Percentiles rank a stretch among this genome's conserved stretches.
These are phyloP conservation scores for Globisporangium parvum DNA, from an alignment of 352 stramenopile species.

Conservation along the genomic window DNA sequence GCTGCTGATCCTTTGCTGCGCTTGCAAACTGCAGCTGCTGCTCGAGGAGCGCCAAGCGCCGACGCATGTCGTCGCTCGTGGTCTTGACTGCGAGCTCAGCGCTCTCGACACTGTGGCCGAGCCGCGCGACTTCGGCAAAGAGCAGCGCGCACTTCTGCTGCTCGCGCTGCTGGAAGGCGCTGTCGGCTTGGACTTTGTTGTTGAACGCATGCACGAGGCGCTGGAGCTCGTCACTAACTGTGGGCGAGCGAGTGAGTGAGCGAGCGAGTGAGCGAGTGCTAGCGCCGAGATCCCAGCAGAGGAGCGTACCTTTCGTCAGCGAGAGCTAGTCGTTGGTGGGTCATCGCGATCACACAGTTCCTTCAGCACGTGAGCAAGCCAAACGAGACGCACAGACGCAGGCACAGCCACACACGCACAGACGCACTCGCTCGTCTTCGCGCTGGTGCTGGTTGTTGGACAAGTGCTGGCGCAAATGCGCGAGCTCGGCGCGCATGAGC, in stretches of 20 bases:
- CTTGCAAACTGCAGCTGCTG: slow-evolving; percentile 28
- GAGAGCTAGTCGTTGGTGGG: slow-evolving; percentile 9
- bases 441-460: slow-evolving; percentile 55
- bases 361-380: not conserved
- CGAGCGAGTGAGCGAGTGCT: too few species aligned
- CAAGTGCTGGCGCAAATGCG: slow-evolving; percentile 41
- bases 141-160: slow-evolving; percentile 65
- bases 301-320: slow-evolving; percentile 20
- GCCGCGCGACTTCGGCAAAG: slow-evolving; percentile 53
- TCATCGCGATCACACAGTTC: not conserved
- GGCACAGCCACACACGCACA: not conserved
- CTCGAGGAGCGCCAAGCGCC: slow-evolving; percentile 38
- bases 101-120: slow-evolving; percentile 43
- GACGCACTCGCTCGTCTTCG: slow-evolving; percentile 45
- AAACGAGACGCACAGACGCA: slow-evolving; percentile 5
- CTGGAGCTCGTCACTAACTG: slow-evolving; percentile 52
- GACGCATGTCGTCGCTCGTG: slow-evolving; percentile 26
- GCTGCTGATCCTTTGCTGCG: slow-evolving; percentile 16
- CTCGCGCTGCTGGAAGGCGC: slow-evolving; percentile 43
- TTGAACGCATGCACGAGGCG: slow-evolving; percentile 45
- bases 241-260: not conserved
- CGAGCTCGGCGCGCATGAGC: slow-evolving; percentile 42
- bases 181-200: slow-evolving; percentile 50
- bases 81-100: slow-evolving; percentile 25
- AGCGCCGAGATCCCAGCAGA: too few species aligned